phyloP scores from a whole-genome alignment of 2,329 filamentous ascomycete species.

The Penicillium sp. region DNA sequence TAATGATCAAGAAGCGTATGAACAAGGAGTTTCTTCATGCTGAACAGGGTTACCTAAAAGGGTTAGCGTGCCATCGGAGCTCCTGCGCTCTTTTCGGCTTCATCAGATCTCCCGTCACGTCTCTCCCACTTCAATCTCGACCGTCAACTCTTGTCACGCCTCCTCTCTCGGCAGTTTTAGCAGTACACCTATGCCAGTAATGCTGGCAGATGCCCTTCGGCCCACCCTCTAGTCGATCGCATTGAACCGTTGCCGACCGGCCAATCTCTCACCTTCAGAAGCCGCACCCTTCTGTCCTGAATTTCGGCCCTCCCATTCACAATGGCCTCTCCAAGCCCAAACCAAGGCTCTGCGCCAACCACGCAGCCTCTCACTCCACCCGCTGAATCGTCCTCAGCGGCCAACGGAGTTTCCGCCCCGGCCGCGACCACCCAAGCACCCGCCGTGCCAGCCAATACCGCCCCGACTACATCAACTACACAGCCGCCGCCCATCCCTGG shows the following conservation, averaged over 20 bases:
- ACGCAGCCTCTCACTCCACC: slow-evolving; percentile 46
- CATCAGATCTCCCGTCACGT: slow-evolving; percentile 7
- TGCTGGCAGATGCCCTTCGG: background rate
- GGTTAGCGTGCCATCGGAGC: slow-evolving; percentile 20
- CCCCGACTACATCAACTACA: slow-evolving; percentile 23
- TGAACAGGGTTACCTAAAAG: slow-evolving; percentile 11
- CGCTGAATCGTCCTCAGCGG: slow-evolving; percentile 36
- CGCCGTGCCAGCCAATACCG: slow-evolving; percentile 10
- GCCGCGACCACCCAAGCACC: slow-evolving; percentile 21
- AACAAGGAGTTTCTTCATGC: background rate
- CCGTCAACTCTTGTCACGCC: background rate
- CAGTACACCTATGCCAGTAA: background rate
- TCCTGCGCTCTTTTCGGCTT: slow-evolving; percentile 22
- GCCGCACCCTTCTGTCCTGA: slow-evolving; percentile 1
- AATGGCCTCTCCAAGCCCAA: slow-evolving; percentile 39
- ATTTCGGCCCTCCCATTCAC: background rate
- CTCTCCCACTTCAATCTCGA: background rate
- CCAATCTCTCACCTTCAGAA: slow-evolving; percentile 2
- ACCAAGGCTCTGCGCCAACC: slow-evolving; percentile 29
- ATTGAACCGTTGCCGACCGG: background rate
- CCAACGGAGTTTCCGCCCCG: slow-evolving; percentile 23
- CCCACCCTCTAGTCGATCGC: slow-evolving; percentile 4
- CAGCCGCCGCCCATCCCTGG: slow-evolving; percentile 40
- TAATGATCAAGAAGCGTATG: background rate
- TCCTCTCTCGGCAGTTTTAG: background rate